Base-by-base conservation (phyloP, 108 stramenopile genomes). In the Schizochytrium sp. region DNA sequence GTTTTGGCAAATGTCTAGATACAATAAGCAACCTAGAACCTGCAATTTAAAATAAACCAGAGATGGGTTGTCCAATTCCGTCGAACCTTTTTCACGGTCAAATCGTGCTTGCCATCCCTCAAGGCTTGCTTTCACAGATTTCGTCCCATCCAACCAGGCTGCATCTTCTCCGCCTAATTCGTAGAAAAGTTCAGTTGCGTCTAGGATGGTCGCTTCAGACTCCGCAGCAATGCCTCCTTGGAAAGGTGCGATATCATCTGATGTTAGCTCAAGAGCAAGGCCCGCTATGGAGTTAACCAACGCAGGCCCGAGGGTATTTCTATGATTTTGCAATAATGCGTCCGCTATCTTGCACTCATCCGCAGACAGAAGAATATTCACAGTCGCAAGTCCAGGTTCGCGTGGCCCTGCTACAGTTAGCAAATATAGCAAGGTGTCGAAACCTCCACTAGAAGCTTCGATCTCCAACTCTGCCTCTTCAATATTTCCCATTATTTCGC, bases 391-490 rank as follows among this genome's bases (percentile, higher is more conserved):
- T 1, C 42, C 64, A 13, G 64, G 64, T 44, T 69, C 42, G 42
- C 64, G 44, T 15, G 64, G 44, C 42, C 28, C 64, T 7, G 2
- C 64, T 38, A 12, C 7, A 38, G 64, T 44, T 13, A 69, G 42
- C 64, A 69, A 44, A 2, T 69, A 69, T 8, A 69, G 64, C 64
- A 69, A 44, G 5, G 64, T 69, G 28, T 69, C 64, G 28, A 69
- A 38, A 8, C 64, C 64, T 0, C 64, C 64, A 44, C 64, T 69
- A 1, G 64, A 2, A 8, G 64, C 64, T 44, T 38, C 10, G 42
- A 15, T 38, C 10, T 44, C 3, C 42, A 69, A 44, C 7, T 69
- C 64, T 38, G 64, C 64, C 28, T 69, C 19, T 38, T 69, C 64
- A 38, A 13, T 44, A 7, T 69, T 38, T 13, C 64, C 64, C 64